phyloP scores from a whole-genome alignment of 495 filamentous ascomycete species.

The Podospora pseudopauciseta region DNA sequence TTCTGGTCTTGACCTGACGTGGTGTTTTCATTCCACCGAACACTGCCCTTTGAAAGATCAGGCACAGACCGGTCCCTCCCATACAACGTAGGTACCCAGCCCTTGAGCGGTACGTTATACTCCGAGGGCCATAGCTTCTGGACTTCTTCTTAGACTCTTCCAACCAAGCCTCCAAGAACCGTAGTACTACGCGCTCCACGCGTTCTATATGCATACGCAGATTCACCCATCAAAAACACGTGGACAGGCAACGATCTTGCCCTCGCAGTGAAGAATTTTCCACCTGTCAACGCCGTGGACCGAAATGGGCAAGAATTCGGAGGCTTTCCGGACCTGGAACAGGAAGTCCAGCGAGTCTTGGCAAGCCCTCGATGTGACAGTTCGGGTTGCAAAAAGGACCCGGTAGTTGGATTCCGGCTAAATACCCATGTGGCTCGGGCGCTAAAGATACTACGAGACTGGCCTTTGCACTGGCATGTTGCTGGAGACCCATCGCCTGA shows the following conservation, averaged over 20 bases:
- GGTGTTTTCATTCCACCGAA: too few relatives aligned
- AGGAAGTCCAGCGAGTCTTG: conserved; percentile 3
- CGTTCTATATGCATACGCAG: neutral
- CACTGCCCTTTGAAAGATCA: too few relatives aligned
- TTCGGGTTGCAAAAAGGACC: neutral
- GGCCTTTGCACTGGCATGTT: neutral
- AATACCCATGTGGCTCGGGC: neutral
- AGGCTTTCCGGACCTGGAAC: conserved; percentile 2
- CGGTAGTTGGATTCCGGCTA: conserved; percentile 6
- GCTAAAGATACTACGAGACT: neutral
- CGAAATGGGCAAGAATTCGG: neutral
- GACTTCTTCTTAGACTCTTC: neutral
- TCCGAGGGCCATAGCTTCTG: neutral
- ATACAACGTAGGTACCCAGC: too few relatives aligned
- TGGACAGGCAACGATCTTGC: neutral
- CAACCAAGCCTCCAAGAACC: neutral
- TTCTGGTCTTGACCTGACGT: too few relatives aligned
- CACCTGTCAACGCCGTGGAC: neutral
- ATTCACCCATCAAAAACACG: neutral
- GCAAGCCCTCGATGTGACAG: neutral
- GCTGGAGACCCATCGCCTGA: neutral
- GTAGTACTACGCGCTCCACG: neutral
- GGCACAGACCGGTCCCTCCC: too few relatives aligned
- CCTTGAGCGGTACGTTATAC: neutral
- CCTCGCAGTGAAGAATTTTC: neutral